Conservation (phyloP, 495 filamentous ascomycete species). For the Astrothelium macrocarpum region DNA sequence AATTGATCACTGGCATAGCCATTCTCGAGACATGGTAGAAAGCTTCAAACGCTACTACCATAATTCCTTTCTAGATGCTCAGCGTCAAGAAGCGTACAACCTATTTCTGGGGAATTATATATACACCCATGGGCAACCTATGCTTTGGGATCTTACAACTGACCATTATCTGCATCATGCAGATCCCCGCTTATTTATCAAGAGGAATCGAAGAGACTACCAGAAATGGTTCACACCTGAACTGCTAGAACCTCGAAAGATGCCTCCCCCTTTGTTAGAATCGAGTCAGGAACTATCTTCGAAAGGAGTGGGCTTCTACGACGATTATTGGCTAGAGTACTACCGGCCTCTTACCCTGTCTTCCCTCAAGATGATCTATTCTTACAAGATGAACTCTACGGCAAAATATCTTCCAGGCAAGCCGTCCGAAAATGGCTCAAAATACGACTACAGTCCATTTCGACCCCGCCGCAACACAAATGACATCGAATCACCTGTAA, state of each 20-base stretch:
- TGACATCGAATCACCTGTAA: conserved; percentile 30
- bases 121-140: conserved; percentile 79
- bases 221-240: conserved; percentile 83
- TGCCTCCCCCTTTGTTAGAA: conserved; percentile 32
- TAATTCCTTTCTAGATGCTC: conserved; percentile 93
- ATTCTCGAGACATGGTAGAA: conserved; percentile 96
- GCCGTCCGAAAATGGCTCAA: conserved; percentile 47
- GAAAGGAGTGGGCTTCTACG: conserved; percentile 51
- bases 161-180: conserved; percentile 96
- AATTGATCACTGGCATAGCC: conserved; percentile 97
- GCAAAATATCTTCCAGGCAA: conserved; percentile 67
- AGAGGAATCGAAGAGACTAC: conserved; percentile 56
- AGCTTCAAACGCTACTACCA: conserved; percentile 99
- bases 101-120: conserved; percentile 96
- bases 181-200: conserved; percentile 62
- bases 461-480: conserved; percentile 42
- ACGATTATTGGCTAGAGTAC: conserved; percentile 98
- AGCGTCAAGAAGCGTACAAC: conserved; percentile 96
- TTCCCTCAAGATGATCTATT: conserved; percentile 78
- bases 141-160: conserved; percentile 93
- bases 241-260: conserved; percentile 45
- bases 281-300: conserved; percentile 33
- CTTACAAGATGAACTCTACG: conserved; percentile 81
- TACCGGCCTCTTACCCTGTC: conserved; percentile 81
- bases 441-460: conserved; percentile 58